Base-by-base conservation (phyloP, 1,284 basidiomycete genomes). In the Ganoderma lingzhi region DNA sequence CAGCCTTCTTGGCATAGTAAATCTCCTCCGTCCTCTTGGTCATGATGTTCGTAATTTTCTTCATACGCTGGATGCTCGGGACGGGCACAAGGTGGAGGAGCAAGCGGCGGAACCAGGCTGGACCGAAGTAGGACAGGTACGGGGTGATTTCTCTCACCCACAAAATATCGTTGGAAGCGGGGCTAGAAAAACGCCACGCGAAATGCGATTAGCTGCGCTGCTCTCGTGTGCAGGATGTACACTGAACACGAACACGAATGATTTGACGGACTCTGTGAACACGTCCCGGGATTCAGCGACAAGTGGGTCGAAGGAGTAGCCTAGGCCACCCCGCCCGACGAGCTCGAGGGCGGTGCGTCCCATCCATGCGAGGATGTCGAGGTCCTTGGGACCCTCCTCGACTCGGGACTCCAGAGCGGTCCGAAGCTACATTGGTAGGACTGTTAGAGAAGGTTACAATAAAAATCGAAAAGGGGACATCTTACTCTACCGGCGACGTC, bases 1-100 rank as follows among this genome's bases (percentile, higher is more conserved):
- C 80, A n/a, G 73, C 68, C 70, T 84, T 86, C 75, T 83, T 84
- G 53, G 83, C 78, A 28, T 79, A 75, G 41, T 86, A 75, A n/a
- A 86, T 76, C 45, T 79, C 71, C 58, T 70, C 72, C 0, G 82
- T 82, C 60, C 84, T 80, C 2, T 77, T 70, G n/a, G 72, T 68
- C 65, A 83, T 81, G 6, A 76, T 74, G 66, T 86, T 81, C 1
- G 80, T 65, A 28, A 84, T 28, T 3, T 4, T 17, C 30, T 60
- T 66, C 15, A 61, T 0, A 23, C 58, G 42, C 19, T 61, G 64
- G 14, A 66, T 28, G 12, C 17, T 53, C 44, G 35, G 23, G 32
- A 32, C 23, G 2, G 64, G 64, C 10, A 66, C 37, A n/a, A 66
- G 35, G 35, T 61, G 45, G 28, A 66, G 23, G 5, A 66, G 42